Evolutionary conservation across 1,139 yeast genomes (phyloP), one percentile per base, ranked within the genome.

Genomic region (Ashbya aceris): DNA sequence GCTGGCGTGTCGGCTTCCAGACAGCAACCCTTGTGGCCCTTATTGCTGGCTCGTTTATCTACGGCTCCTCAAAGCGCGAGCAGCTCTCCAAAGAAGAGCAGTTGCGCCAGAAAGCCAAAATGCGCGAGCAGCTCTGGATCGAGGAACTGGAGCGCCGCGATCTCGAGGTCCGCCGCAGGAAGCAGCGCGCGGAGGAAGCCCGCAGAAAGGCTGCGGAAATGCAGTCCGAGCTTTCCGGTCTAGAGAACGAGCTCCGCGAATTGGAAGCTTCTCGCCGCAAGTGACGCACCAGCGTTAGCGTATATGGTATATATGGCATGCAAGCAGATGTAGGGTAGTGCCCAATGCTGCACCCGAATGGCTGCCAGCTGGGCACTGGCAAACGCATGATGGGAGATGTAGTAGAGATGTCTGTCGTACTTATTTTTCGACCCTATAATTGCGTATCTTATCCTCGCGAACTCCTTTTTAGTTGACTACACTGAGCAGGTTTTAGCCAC

Each of bases 141-240:
- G 87, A 84, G 58, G 97, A 87, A 61, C 71, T 87, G 60, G 91
- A 87, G 59, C 75, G 95, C 66, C 74, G 94, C 60, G 96, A 87
- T 60, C 73, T 66, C 7, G 80, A 77, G 45, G 77, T 81, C 44
- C 80, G 83, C 60, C 78, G 73, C 48, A 71, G 89, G 56, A 79
- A 74, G 64, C 65, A 68, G 48, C 67, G 74, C 54, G 79, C 77
- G 2, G 76, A 71, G 42, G 35, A 61, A 39, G 76, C 74, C 1
- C 68, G 72, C 53, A 55, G 51, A 48, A 64, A 61, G 44, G 55
- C 60, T 13, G 54, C 54, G 45, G 60, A 64, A 44, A 50, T 56
- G 45, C 64, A 61, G 41, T 58, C 52, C 11, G 60, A 57, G n/a
- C 47, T 56, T 5, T 45, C 45, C 17, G 41, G 48, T 23, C 42